These are phyloP conservation scores for Rosa rugosa DNA, from an alignment of 306 rosid genomes.

Conservation along the genomic window DNA sequence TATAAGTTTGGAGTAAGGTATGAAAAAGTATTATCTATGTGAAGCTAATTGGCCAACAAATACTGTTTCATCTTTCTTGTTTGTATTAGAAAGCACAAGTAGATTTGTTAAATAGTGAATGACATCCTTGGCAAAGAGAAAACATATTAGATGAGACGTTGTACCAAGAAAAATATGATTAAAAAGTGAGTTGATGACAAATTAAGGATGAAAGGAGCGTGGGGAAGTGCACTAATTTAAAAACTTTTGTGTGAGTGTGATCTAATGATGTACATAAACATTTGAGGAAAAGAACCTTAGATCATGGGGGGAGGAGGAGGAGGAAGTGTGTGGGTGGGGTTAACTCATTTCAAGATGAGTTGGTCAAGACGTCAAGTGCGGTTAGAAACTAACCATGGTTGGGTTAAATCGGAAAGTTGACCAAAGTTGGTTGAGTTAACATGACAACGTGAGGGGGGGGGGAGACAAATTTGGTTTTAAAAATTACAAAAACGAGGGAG, in stretches of 20 bases:
- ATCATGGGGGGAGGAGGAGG: neutral
- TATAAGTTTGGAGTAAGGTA: too few relatives aligned
- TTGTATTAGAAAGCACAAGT: too few relatives aligned
- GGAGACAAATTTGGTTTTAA: neutral
- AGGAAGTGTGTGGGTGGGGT: conserved; percentile 52
- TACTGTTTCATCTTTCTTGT: neutral
- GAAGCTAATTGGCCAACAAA: neutral
- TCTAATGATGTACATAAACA: conserved; percentile 22
- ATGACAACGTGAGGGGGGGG: conserved; percentile 4
- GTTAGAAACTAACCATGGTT: conserved; percentile 49
- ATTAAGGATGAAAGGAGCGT: conserved; percentile 36
- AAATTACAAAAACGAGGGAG: conserved; percentile 34
- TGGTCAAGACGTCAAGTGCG: neutral
- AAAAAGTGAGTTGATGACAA: neutral
- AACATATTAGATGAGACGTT: neutral
- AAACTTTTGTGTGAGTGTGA: neutral
- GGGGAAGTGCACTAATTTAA: conserved; percentile 20
- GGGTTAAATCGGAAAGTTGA: conserved; percentile 41
- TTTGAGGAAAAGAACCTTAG: conserved; percentile 19
- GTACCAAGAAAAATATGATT: neutral
- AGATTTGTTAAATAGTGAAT: neutral
- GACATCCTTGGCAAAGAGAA: neutral
- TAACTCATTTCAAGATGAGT: conserved; percentile 31
- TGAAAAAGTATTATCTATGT: neutral
- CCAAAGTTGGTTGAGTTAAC: conserved; percentile 21